Evolutionary conservation across 768 basidiomycete genomes (phyloP).

Genomic region (Termitomyces sp.): DNA sequence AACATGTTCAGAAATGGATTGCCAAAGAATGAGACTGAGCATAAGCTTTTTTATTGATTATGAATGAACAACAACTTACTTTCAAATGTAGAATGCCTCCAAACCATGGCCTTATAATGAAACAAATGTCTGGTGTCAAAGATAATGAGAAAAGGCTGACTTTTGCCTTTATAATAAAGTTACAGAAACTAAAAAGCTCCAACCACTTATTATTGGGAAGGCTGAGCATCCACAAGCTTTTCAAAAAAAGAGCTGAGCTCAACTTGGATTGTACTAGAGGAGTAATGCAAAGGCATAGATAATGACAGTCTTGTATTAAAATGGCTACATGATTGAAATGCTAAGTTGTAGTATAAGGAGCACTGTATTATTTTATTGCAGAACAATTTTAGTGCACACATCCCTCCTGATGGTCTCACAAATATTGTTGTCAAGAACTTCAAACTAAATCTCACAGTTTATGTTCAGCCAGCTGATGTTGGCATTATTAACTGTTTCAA

Average conservation of each 20-base stretch:
- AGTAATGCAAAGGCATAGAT: neutral
- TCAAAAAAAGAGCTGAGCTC: neutral
- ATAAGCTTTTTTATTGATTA: too few species aligned
- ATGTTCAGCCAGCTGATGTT: too few species aligned
- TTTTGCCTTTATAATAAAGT: neutral
- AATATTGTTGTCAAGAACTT: neutral
- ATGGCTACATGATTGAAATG: neutral
- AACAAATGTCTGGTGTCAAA: neutral
- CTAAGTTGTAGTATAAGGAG: neutral
- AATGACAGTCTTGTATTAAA: neutral
- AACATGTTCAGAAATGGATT: conserved; percentile 11
- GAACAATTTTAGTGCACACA: neutral
- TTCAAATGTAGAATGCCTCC: too few species aligned
- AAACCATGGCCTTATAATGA: neutral
- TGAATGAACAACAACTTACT: neutral
- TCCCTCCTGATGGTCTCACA: neutral
- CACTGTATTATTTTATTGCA: neutral
- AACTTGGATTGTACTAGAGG: neutral
- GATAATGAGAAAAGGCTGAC: neutral
- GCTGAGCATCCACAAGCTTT: neutral
- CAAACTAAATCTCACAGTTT: too few species aligned
- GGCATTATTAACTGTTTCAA: too few species aligned
- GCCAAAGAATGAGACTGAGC: too few species aligned
- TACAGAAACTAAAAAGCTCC: neutral
- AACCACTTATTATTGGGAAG: neutral